Evolutionary conservation across 495 filamentous ascomycete species (phyloP).

Genomic region (Astrothelium macrocarpum): DNA sequence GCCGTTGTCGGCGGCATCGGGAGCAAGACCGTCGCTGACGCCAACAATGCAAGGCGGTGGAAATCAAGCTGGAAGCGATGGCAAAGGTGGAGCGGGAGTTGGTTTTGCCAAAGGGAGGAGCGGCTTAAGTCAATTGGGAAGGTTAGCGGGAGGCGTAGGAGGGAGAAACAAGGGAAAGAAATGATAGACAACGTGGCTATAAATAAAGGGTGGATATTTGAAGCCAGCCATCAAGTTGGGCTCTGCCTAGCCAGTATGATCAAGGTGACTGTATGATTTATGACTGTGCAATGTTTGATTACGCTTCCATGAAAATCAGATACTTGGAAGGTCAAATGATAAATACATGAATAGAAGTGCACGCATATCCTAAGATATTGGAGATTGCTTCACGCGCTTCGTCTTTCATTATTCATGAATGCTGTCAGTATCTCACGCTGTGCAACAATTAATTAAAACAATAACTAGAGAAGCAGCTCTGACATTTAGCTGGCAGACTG

Average conservation of each 20-base stretch:
- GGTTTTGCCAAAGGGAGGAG: conserved; percentile 13
- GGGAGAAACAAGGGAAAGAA: conserved; percentile 13
- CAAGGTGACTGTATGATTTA: too few relatives aligned
- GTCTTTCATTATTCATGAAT: too few relatives aligned
- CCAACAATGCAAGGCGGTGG: neutral
- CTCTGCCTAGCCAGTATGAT: too few relatives aligned
- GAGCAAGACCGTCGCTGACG: neutral
- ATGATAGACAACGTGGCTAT: neutral
- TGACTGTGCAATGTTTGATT: too few relatives aligned
- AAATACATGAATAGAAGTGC: too few relatives aligned
- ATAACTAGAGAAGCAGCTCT: neutral
- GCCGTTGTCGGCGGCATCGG: neutral
- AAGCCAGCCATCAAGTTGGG: neutral
- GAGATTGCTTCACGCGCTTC: too few relatives aligned
- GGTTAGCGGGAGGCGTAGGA: conserved; percentile 18
- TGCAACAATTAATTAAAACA: conserved; percentile 2
- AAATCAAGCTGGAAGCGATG: neutral
- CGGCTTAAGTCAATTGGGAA: conserved; percentile 19
- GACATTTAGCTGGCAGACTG: neutral
- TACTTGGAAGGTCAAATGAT: too few relatives aligned
- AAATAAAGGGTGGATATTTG: neutral
- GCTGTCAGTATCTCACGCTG: too few relatives aligned
- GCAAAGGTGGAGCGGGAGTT: neutral
- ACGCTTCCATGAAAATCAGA: too few relatives aligned
- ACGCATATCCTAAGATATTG: too few relatives aligned